Percentiles rank a stretch among this genome's conserved stretches.
Evolutionary conservation across 257 asterid genomes (phyloP).

Genomic region (Solanum appendiculatum): DNA sequence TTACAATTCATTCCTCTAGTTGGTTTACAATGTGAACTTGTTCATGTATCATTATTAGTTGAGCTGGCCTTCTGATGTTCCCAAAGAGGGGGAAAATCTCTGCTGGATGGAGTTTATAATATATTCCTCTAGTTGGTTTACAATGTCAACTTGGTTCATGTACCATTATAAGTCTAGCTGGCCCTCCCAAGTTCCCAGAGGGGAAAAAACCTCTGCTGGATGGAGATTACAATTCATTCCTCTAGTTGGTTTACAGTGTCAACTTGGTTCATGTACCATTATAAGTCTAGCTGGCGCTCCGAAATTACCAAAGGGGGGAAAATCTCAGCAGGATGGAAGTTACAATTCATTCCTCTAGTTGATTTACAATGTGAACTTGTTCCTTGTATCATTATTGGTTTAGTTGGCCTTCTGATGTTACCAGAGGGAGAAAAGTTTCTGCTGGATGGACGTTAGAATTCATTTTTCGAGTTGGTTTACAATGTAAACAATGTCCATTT

Average conservation of each 20-base stretch:
- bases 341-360: no score
- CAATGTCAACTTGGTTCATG: not conserved
- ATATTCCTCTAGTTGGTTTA: no score
- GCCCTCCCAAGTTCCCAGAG: no score
- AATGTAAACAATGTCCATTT: no score
- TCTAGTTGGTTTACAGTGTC: not conserved
- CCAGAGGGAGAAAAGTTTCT: not conserved
- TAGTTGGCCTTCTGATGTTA: not conserved
- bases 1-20: conserved; percentile 49
- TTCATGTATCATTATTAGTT: not conserved
- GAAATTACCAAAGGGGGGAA: not conserved
- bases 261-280: not conserved
- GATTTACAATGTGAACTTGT: no score
- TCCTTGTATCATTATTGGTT: not conserved
- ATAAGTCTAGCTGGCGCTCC: not conserved
- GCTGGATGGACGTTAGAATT: not conserved
- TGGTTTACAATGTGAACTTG: not conserved
- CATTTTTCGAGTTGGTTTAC: not conserved
- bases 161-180: not conserved
- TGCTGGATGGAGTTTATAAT: not conserved
- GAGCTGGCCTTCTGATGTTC: not conserved
- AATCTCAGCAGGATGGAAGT: not conserved
- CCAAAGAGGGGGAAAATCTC: not conserved
- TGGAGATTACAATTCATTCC: not conserved
- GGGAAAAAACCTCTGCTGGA: not conserved